Evolutionary conservation across 768 basidiomycete genomes (phyloP), one percentile per base, ranked within the genome.

Genomic region (Lyophyllum semitale): DNA sequence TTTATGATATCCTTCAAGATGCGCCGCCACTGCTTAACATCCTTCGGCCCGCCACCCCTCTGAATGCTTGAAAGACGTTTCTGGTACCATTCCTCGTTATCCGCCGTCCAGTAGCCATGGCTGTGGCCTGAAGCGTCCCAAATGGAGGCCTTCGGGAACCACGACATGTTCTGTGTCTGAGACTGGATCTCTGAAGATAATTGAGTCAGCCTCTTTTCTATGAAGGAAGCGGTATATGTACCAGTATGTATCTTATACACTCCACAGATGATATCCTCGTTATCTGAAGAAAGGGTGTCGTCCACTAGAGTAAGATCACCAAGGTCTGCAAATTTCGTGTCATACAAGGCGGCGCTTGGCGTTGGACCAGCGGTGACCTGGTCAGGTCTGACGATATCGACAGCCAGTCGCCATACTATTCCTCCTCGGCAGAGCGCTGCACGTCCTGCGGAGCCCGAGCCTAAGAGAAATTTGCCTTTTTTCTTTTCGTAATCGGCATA

Each of bases 371-470:
- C 8, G 7, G 25, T 26, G 26, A 55, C 29, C 2, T 17, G 43
- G 25, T 50, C 43, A 20, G 26, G n/a, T 2, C 27, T 30, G 20
- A 49, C 47, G 12, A n/a, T 17, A 32, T 54, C 48, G 13, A 38
- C 7, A 13, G 57, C 51, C 2, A 58, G 57, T 23, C 52, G 22
- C 52, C 57, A 58, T 20, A 54, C 25, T 4, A 58, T 53, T 23
- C 57, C 42, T 0, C 57, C 52, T 4, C 30, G 23, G 7, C 20
- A 37, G 6, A 58, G 26, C 17, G 57, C 47, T 9, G 47, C 47
- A 6, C 47, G 37, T 47, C 46, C 46, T n/a, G 20, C 38, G 15
- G 46, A 25, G 20, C 46, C 32, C 1, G 22, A 22, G n/a, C n/a
- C n/a, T n/a, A n/a, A n/a, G 22, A 55, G 47, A 27, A 55, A n/a